Conservation (phyloP, 257 asterid genomes). For the Cinchona pubescens region DNA sequence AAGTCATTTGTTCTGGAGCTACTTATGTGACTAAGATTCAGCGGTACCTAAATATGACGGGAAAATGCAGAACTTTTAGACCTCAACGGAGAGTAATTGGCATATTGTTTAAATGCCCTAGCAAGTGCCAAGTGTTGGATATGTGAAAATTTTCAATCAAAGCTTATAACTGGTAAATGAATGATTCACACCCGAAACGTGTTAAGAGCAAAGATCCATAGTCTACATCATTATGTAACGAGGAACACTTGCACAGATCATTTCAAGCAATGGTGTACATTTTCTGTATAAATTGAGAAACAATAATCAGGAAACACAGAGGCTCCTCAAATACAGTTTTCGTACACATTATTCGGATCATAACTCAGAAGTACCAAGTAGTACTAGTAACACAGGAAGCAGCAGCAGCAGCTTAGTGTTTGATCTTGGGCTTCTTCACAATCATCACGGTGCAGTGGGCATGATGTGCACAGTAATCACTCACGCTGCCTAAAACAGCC, state of each 20-base stretch:
- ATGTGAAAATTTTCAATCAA: too few species aligned
- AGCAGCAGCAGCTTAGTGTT: constrained; percentile 26
- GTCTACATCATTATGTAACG: neutral
- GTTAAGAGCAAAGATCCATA: neutral
- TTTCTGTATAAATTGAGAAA: neutral
- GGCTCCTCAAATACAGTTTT: constrained; percentile 1
- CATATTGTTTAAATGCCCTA: neutral
- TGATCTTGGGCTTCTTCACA: constrained; percentile 45
- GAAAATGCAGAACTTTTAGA: neutral
- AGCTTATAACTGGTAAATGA: too few species aligned
- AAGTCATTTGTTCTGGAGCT: neutral
- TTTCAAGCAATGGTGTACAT: neutral
- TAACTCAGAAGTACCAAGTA: neutral
- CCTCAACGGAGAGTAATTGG: neutral
- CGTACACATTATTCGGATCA: neutral
- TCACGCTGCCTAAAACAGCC: constrained; percentile 51
- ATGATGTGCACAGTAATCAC: constrained; percentile 51
- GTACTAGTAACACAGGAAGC: neutral
- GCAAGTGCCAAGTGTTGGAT: neutral
- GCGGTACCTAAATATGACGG: neutral
- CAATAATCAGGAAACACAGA: neutral
- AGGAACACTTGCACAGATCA: neutral
- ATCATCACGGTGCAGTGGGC: constrained; percentile 53
- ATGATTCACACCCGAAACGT: too few species aligned
- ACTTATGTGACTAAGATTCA: neutral